Evolutionary conservation across 2,329 filamentous ascomycete species (phyloP).

Genomic region (Corinectria fuckeliana): DNA sequence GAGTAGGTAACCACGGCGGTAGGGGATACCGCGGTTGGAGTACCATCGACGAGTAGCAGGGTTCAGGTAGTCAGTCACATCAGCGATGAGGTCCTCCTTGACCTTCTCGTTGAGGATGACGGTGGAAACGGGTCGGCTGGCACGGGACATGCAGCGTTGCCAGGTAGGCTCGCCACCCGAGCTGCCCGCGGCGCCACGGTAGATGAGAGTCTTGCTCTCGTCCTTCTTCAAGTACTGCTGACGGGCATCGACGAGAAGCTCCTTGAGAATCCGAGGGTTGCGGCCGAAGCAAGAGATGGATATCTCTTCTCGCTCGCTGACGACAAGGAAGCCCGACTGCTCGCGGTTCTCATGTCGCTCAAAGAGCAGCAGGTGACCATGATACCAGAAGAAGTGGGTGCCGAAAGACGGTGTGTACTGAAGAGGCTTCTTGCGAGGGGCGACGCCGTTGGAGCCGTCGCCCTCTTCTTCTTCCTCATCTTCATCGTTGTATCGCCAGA

Average conservation of each 20-base stretch:
- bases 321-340: conserved; percentile 45
- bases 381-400: conserved; percentile 73
- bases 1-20: conserved; percentile 82
- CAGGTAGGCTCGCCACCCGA: conserved; percentile 56
- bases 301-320: conserved; percentile 64
- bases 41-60: conserved; percentile 78
- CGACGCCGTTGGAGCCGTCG: conserved; percentile 35
- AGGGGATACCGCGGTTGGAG: conserved; percentile 81
- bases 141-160: conserved; percentile 68
- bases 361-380: conserved; percentile 63
- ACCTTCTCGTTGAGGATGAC: conserved; percentile 68
- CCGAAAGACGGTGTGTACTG: conserved; percentile 73
- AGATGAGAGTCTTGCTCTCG: conserved; percentile 69
- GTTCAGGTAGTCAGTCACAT: conserved; percentile 68
- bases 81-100: conserved; percentile 65
- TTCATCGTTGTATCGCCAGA: conserved; percentile 54
- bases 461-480: conserved; percentile 54
- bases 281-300: conserved; percentile 67
- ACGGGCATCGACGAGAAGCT: conserved; percentile 66
- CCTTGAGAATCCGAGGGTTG: conserved; percentile 65
- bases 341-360: conserved; percentile 58
- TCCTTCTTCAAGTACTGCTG: conserved; percentile 62
- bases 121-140: conserved; percentile 67
- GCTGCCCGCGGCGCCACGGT: conserved; percentile 59
- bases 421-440: conserved; percentile 53